Percentiles rank a stretch among this genome's conserved stretches.
These are phyloP conservation scores for Myxozyma udenii DNA, from an alignment of 805 yeast species.

Conservation along the genomic window DNA sequence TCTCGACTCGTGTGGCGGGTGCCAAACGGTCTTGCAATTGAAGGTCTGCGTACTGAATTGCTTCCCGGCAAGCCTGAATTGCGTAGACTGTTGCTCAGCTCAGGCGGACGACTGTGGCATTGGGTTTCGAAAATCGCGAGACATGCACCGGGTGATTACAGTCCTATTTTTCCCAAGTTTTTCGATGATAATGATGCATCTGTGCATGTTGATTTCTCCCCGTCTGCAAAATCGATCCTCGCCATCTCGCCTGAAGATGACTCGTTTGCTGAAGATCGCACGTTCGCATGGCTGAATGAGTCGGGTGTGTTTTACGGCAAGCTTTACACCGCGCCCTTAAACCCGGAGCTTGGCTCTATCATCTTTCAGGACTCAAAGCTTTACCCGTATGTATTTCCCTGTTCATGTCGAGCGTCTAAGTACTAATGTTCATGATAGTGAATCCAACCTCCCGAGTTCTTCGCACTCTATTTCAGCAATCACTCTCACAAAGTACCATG, in stretches of 20 bases:
- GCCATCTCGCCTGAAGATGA: constrained; percentile 30
- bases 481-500: constrained; percentile 53
- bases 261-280: constrained; percentile 22
- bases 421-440: constrained; percentile 8
- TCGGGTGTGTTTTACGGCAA: constrained; percentile 49
- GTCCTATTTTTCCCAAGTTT: constrained; percentile 34
- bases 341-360: constrained; percentile 22
- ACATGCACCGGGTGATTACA: constrained; percentile 29
- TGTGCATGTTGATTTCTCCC: constrained; percentile 21
- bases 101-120: constrained; percentile 28
- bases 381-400: constrained; percentile 16
- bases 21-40: constrained; percentile 33
- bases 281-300: constrained; percentile 50
- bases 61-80: constrained; percentile 29
- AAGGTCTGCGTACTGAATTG: constrained; percentile 28
- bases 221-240: constrained; percentile 13
- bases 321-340: constrained; percentile 31
- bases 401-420: neutral
- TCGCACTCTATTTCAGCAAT: constrained; percentile 38
- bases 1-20: constrained; percentile 45
- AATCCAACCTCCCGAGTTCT: constrained; percentile 22
- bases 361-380: constrained; percentile 42
- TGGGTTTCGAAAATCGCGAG: constrained; percentile 26
- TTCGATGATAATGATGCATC: constrained; percentile 33
- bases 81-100: constrained; percentile 20